phyloP scores from a whole-genome alignment of 768 basidiomycete species.

The Amanita thiersii region DNA sequence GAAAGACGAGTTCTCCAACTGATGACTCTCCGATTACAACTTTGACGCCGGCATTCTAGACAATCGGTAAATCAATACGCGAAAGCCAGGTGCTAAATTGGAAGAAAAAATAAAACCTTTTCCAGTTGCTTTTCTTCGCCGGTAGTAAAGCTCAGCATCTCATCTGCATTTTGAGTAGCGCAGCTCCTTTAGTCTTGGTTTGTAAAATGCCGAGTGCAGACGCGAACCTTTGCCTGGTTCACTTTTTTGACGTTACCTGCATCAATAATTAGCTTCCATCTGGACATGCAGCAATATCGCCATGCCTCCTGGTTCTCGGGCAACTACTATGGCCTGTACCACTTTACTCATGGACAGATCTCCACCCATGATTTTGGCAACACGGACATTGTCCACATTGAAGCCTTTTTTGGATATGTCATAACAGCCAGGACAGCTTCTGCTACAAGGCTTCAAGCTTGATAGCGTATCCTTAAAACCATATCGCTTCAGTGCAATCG shows the following conservation, averaged over 20 bases:
- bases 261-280: neutral
- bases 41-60: conserved; percentile 77
- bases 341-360: conserved; percentile 78
- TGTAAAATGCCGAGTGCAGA: conserved; percentile 88
- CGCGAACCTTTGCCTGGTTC: conserved; percentile 86
- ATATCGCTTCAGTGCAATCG: conserved; percentile 96
- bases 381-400: conserved; percentile 96
- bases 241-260: conserved; percentile 78
- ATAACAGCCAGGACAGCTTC: conserved; percentile 91
- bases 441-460: conserved; percentile 74
- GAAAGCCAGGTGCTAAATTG: neutral
- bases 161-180: conserved; percentile 92
- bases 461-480: conserved; percentile 83
- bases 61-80: conserved; percentile 6
- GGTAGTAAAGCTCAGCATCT: conserved; percentile 93
- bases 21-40: conserved; percentile 90
- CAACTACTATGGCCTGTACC: conserved; percentile 97
- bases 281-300: neutral
- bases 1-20: conserved; percentile 91
- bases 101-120: conserved; percentile 38
- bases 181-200: conserved; percentile 98
- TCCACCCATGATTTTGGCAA: conserved; percentile 98
- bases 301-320: conserved; percentile 87
- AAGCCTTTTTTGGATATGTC: conserved; percentile 87
- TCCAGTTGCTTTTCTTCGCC: conserved; percentile 97